Conservation (phyloP, 495 filamentous ascomycete species). For the Podospora appendiculata region DNA sequence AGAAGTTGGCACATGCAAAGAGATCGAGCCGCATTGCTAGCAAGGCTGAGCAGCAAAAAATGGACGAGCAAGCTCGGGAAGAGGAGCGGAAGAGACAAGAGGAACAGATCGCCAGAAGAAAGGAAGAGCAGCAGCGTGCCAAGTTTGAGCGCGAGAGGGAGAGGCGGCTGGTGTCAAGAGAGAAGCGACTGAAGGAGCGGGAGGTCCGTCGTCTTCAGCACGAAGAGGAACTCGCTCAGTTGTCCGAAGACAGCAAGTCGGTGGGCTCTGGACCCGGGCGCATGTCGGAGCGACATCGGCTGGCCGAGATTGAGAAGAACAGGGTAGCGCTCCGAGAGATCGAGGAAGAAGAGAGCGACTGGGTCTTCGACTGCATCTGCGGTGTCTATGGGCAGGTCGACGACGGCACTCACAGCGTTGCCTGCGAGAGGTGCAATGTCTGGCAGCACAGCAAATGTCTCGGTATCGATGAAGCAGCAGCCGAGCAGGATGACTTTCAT, state of each 20-base stretch:
- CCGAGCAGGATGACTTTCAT: slow-evolving; percentile 79
- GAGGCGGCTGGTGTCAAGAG: slow-evolving; percentile 74
- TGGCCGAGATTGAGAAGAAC: slow-evolving; percentile 68
- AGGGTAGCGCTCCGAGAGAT: slow-evolving; percentile 67
- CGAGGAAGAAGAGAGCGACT: slow-evolving; percentile 68
- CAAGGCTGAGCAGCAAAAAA: slow-evolving; percentile 69
- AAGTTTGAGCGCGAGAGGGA: slow-evolving; percentile 69
- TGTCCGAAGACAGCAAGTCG: slow-evolving; percentile 70
- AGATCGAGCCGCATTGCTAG: slow-evolving; percentile 79
- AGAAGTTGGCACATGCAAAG: slow-evolving; percentile 88
- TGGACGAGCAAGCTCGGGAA: slow-evolving; percentile 62
- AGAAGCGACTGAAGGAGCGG: slow-evolving; percentile 74
- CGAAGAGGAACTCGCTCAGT: slow-evolving; percentile 71
- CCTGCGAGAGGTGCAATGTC: slow-evolving; percentile 90
- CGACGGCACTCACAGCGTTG: slow-evolving; percentile 85
- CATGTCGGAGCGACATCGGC: slow-evolving; percentile 69
- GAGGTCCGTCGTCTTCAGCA: slow-evolving; percentile 72
- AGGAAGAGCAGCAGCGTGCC: slow-evolving; percentile 58
- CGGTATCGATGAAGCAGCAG: slow-evolving; percentile 65
- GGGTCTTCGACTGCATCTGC: slow-evolving; percentile 93
- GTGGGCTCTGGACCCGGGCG: slow-evolving; percentile 54
- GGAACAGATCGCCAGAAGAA: slow-evolving; percentile 58
- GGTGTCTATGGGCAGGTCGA: slow-evolving; percentile 85
- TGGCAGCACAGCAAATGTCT: slow-evolving; percentile 96
- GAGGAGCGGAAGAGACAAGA: slow-evolving; percentile 61